These are phyloP conservation scores for Coprinopsis marcescibilis DNA, from an alignment of 768 basidiomycete genomes.

Conservation along the genomic window DNA sequence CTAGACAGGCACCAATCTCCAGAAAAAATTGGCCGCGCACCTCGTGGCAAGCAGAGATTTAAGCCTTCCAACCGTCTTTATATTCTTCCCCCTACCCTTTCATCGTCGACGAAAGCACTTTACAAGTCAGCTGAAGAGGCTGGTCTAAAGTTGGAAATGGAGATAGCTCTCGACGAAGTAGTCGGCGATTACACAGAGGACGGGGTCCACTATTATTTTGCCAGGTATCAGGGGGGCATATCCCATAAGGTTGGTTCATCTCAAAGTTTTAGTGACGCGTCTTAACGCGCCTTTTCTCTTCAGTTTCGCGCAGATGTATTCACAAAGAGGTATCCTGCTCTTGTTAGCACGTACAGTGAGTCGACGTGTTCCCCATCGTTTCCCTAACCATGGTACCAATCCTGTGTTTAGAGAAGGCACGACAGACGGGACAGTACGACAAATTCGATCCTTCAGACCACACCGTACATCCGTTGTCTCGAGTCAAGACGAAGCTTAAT, in stretches of 20 bases:
- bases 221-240: conserved; percentile 50
- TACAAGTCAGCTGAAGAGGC: conserved; percentile 34
- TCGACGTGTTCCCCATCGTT: conserved; percentile 20
- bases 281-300: conserved; percentile 23
- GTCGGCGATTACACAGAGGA: conserved; percentile 50
- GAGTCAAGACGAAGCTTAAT: conserved; percentile 35
- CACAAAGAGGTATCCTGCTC: conserved; percentile 28
- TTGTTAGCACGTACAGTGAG: conserved; percentile 59
- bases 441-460: conserved; percentile 57
- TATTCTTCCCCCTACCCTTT: conserved; percentile 33
- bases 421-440: conserved; percentile 35
- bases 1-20: too few species aligned
- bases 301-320: conserved; percentile 43
- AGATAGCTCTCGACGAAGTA: conserved; percentile 38
- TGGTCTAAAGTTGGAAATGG: conserved; percentile 26
- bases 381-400: conserved; percentile 11
- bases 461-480: conserved; percentile 56
- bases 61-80: conserved; percentile 25
- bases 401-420: conserved; percentile 37
- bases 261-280: conserved; percentile 12
- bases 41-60: too few species aligned
- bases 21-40: too few species aligned
- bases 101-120: conserved; percentile 30
- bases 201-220: conserved; percentile 51
- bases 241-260: conserved; percentile 45